Percentiles rank a stretch among this genome's conserved stretches.
Evolutionary conservation across 305 asterid species (phyloP).

Genomic region (Rubia peregrina): DNA sequence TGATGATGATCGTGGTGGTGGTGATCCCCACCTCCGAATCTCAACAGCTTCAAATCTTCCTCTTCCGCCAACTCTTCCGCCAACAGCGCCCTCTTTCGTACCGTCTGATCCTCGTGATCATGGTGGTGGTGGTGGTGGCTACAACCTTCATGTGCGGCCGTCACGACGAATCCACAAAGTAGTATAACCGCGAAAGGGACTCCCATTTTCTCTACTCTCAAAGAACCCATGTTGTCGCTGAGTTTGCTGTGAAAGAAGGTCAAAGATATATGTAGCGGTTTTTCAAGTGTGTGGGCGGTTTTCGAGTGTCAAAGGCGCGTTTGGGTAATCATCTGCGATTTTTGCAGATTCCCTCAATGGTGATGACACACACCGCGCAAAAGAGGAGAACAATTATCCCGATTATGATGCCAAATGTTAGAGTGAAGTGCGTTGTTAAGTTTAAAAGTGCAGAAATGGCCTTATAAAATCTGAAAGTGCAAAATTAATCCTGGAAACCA

Average conservation of each 20-base stretch:
- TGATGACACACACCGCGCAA: slow-evolving; percentile 59
- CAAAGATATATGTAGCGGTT: slow-evolving; percentile 7
- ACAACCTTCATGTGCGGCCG: slow-evolving; percentile 34
- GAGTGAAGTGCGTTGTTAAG: too few relatives aligned
- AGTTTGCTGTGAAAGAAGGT: not conserved
- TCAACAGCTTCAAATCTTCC: slow-evolving; percentile 66
- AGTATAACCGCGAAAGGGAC: slow-evolving; percentile 1
- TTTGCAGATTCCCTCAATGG: slow-evolving; percentile 84
- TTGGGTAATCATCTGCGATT: slow-evolving; percentile 29
- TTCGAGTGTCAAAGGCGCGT: slow-evolving; percentile 19
- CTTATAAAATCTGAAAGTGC: too few relatives aligned
- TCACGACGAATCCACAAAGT: slow-evolving; percentile 33
- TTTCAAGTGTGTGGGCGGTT: not conserved
- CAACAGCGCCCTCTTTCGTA: slow-evolving; percentile 25
- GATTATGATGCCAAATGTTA: slow-evolving; percentile 78
- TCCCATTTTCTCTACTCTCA: slow-evolving; percentile 1
- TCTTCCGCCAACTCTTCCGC: slow-evolving; percentile 94
- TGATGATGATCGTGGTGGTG: slow-evolving; percentile 30
- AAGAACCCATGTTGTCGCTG: not conserved
- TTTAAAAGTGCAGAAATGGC: too few relatives aligned
- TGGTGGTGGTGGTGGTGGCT: slow-evolving; percentile 49
- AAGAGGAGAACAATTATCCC: slow-evolving; percentile 73
- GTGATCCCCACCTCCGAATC: slow-evolving; percentile 42
- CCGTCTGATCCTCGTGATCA: slow-evolving; percentile 22
- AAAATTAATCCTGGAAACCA: too few relatives aligned